Conservation (phyloP, 139 green algal species). For the Volvox africanus region DNA sequence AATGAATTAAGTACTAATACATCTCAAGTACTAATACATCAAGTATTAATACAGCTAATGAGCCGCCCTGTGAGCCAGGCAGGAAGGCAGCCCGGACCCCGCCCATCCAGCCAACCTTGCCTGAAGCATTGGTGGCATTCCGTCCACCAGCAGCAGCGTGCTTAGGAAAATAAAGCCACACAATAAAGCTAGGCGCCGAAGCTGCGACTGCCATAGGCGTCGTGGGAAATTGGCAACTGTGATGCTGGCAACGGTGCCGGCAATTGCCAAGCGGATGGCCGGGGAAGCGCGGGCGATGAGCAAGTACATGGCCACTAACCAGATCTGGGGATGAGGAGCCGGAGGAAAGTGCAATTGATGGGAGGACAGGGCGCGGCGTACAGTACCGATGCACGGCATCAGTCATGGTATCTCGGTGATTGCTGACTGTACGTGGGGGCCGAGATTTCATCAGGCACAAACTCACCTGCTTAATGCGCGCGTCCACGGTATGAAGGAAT, state of each 20-base stretch:
- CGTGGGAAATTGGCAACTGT: conserved; percentile 66
- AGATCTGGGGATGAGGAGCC: conserved; percentile 61
- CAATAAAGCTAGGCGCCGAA: conserved; percentile 72
- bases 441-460: background rate
- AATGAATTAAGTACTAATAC: no score
- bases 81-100: background rate
- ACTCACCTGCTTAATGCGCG: conserved; percentile 77
- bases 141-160: conserved; percentile 70
- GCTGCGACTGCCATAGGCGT: conserved; percentile 75
- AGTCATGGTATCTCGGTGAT: no score
- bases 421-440: no score
- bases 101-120: background rate
- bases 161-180: conserved; percentile 74
- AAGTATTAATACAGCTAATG: no score
- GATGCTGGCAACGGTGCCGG: conserved; percentile 54
- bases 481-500: conserved; percentile 74
- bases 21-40: no score
- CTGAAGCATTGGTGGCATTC: conserved; percentile 77
- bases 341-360: background rate
- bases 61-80: background rate
- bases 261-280: conserved; percentile 58
- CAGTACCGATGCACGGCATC: background rate
- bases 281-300: conserved; percentile 69
- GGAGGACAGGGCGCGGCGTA: background rate
- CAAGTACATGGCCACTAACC: conserved; percentile 81